A percentile compares a stretch with the other conserved stretches of the same genome.
Conservation (phyloP, 768 basidiomycete genomes). For the Cytidiella melzeri region DNA sequence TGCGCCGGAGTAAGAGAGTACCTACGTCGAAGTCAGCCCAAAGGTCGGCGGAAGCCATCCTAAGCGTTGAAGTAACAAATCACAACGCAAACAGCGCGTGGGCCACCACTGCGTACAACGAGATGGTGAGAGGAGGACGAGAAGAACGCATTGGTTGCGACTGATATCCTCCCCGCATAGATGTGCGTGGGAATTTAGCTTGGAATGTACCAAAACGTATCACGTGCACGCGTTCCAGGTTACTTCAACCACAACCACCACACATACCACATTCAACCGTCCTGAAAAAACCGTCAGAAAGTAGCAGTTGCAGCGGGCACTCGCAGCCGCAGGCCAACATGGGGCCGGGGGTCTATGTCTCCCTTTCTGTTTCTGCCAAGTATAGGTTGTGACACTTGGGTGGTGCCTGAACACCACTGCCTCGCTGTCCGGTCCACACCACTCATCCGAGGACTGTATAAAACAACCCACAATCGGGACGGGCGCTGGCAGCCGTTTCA, state of each 20-base stretch:
- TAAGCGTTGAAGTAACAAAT: background rate
- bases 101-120: background rate
- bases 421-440: no score
- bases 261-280: no score
- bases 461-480: no score
- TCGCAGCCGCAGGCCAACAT: no score
- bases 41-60: constrained; percentile 55
- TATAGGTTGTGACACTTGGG: no score
- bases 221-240: constrained; percentile 23
- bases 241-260: constrained; percentile 7
- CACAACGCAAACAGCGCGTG: background rate
- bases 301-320: no score
- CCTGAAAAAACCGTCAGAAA: no score
- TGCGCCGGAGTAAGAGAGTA: constrained; percentile 12
- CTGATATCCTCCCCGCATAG: constrained; percentile 6
- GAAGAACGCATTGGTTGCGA: constrained; percentile 2
- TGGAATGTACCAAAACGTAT: background rate
- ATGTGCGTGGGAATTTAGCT: constrained; percentile 9
- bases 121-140: background rate
- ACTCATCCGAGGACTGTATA: no score
- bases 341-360: no score
- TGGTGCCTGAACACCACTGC: no score
- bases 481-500: no score
- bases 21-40: constrained; percentile 77
- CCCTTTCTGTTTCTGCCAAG: no score